phyloP scores from a whole-genome alignment of 73 alveolate species.

The Stentor coeruleus region DNA sequence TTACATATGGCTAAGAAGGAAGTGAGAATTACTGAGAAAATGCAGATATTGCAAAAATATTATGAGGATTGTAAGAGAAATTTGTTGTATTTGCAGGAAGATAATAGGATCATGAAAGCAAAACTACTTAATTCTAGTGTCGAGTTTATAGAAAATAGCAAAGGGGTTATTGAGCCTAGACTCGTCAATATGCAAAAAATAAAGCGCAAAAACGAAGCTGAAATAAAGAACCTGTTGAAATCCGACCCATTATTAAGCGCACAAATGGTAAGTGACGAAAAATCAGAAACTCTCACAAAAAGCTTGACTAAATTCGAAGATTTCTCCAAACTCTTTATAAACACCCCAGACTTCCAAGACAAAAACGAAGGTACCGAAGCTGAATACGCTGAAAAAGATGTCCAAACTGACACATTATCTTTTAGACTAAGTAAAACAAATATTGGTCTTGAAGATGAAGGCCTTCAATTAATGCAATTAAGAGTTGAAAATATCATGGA shows the following conservation, averaged over 20 bases:
- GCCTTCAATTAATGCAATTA: neutral
- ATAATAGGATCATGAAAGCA: conserved; percentile 12
- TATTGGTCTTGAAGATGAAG: neutral
- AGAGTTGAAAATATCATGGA: neutral
- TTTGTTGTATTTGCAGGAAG: conserved; percentile 14
- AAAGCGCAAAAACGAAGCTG: conserved; percentile 5
- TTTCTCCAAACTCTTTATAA: neutral
- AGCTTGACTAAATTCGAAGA: neutral
- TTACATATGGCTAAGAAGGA: neutral
- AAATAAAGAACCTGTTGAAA: neutral
- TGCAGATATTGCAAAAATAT: neutral
- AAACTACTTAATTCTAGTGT: neutral
- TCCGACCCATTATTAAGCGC: conserved; percentile 3
- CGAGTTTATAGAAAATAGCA: conserved; percentile 4
- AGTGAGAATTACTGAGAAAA: neutral
- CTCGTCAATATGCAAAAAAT: neutral
- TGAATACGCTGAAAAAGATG: neutral
- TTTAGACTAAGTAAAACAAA: neutral
- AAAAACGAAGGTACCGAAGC: neutral
- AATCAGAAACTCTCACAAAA: neutral
- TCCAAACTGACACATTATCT: conserved; percentile 6
- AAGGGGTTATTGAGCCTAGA: neutral
- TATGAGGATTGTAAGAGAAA: neutral
- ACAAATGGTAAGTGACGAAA: neutral
- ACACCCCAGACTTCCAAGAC: neutral